Evolutionary conservation across 1,284 basidiomycete species (phyloP).

Genomic region (Ceratobasidium sp.): DNA sequence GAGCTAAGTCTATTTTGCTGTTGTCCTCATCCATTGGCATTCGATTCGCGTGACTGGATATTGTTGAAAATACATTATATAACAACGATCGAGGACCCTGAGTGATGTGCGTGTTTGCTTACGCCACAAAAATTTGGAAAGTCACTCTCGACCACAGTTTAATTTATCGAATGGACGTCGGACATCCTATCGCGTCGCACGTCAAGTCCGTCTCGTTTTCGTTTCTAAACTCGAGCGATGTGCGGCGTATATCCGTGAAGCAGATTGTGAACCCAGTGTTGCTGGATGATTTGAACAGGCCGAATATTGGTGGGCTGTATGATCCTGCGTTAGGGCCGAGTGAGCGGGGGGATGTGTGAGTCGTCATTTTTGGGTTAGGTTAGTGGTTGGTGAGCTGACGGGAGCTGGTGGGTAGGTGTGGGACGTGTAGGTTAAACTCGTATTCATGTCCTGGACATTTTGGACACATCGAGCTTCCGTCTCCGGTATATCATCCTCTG

Average conservation of each 20-base stretch:
- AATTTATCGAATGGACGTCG: conserved; percentile 82
- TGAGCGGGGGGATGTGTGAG: conserved; percentile 84
- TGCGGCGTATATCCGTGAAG: conserved; percentile 94
- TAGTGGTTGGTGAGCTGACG: not conserved
- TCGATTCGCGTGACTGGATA: too few species aligned
- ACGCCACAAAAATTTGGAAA: conserved; percentile 39
- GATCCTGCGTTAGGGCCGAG: conserved; percentile 95
- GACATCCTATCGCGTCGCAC: conserved; percentile 86
- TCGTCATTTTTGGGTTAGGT: not conserved
- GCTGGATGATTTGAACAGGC: conserved; percentile 93
- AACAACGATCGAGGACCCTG: conserved; percentile 9
- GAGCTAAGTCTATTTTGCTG: conserved; percentile 19
- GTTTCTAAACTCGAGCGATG: conserved; percentile 91
- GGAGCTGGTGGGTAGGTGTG: conserved; percentile 84
- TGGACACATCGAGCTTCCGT: conserved; percentile 98
- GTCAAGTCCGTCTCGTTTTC: conserved; percentile 93
- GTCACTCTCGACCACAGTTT: conserved; percentile 4
- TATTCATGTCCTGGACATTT: conserved; percentile 98
- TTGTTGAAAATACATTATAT: too few species aligned
- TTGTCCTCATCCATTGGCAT: too few species aligned
- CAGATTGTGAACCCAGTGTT: conserved; percentile 94
- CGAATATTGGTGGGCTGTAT: conserved; percentile 93
- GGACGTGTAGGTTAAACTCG: conserved; percentile 91
- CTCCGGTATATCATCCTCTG: conserved; percentile 95
- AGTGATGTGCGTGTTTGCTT: conserved; percentile 29